Percentiles rank a stretch among this genome's conserved stretches.
These are phyloP conservation scores for Dittrichia graveolens DNA, from an alignment of 129 eudicot species.

Conservation along the genomic window DNA sequence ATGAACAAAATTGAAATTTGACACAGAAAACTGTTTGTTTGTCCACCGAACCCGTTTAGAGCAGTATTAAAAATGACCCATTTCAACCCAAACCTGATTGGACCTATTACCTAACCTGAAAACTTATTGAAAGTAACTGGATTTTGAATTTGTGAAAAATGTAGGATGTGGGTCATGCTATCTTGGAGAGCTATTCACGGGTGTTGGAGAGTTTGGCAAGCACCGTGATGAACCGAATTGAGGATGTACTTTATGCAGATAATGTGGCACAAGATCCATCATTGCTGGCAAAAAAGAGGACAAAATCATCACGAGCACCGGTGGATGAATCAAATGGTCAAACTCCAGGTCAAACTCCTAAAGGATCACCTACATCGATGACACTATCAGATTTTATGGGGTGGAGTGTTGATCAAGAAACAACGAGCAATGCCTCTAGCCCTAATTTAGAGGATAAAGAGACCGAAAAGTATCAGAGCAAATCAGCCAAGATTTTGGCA, in stretches of 20 bases:
- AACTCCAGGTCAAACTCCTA: constrained; percentile 16
- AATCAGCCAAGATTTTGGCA: constrained; percentile 40
- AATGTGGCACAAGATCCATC: constrained; percentile 58
- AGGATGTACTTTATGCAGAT: constrained; percentile 79
- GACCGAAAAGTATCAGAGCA: constrained; percentile 31
- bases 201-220: constrained; percentile 81
- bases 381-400: constrained; percentile 77
- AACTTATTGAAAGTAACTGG: not conserved
- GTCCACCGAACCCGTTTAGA: not conserved
- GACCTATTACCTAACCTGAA: no score
- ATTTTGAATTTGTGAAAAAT: not conserved
- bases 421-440: constrained; percentile 16
- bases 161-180: constrained; percentile 73
- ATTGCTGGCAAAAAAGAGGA: constrained; percentile 29
- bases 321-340: constrained; percentile 26
- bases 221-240: constrained; percentile 65
- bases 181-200: constrained; percentile 77
- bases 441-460: constrained; percentile 39
- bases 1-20: no score
- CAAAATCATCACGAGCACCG: constrained; percentile 30
- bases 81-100: no score
- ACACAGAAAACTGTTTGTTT: no score
- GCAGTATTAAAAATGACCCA: not conserved
- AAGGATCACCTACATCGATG: constrained; percentile 52
- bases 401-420: constrained; percentile 51